Evolutionary conservation across 2,329 filamentous ascomycete genomes (phyloP).

Genomic region (Xylariomycetidae sp.): DNA sequence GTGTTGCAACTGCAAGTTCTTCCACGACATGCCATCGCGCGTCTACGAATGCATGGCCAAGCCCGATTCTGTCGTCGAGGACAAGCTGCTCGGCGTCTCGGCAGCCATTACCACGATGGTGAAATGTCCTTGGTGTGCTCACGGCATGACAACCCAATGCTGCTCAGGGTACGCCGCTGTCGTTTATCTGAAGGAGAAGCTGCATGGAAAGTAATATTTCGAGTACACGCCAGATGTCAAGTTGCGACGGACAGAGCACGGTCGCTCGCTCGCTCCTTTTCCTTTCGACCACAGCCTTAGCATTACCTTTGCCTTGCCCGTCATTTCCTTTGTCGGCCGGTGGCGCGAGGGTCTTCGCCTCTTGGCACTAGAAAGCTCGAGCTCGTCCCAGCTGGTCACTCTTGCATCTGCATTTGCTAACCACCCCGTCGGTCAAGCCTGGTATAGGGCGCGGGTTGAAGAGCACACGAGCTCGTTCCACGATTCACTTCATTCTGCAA

Average conservation of each 20-base stretch:
- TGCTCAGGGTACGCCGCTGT: slow-evolving; percentile 64
- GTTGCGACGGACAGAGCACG: neutral
- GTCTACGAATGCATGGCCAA: slow-evolving; percentile 60
- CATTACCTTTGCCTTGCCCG: too few species aligned
- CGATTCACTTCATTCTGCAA: too few species aligned
- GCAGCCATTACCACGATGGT: slow-evolving; percentile 56
- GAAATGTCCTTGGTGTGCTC: slow-evolving; percentile 65
- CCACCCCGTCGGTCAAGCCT: too few species aligned
- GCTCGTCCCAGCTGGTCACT: too few species aligned
- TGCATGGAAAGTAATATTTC: slow-evolving; percentile 42
- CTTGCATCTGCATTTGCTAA: too few species aligned
- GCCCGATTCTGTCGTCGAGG: slow-evolving; percentile 48
- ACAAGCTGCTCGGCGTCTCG: slow-evolving; percentile 44
- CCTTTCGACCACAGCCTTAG: neutral
- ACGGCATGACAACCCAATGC: slow-evolving; percentile 63
- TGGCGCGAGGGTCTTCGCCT: too few species aligned
- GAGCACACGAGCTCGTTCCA: too few species aligned
- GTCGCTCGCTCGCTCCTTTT: neutral
- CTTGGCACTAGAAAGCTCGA: too few species aligned
- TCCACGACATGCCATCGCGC: slow-evolving; percentile 59
- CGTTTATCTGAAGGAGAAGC: slow-evolving; percentile 58
- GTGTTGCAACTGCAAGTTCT: slow-evolving; percentile 59
- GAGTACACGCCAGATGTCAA: too few species aligned
- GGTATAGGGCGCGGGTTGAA: too few species aligned
- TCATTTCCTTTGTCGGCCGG: too few species aligned